Evolutionary conservation across 2,329 filamentous ascomycete species (phyloP).

Genomic region (Dactylonectria estremocensis): DNA sequence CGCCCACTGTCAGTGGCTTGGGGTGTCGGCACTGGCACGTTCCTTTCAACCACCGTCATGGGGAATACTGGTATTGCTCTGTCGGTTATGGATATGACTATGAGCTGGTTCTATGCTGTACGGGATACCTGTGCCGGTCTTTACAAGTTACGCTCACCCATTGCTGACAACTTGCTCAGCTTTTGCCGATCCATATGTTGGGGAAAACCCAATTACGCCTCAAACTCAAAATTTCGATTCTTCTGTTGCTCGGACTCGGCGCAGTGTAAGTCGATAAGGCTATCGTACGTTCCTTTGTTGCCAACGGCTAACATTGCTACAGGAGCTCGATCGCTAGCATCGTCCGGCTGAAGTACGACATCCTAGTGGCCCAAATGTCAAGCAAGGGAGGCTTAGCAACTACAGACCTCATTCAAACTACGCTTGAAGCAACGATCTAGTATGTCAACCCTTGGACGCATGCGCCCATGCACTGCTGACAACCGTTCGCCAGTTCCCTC

Average conservation of each 20-base stretch:
- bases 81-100: slow-evolving; percentile 26
- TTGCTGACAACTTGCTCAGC: slow-evolving; percentile 4
- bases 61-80: slow-evolving; percentile 20
- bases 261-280: slow-evolving; percentile 1
- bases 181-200: slow-evolving; percentile 20
- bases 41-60: not conserved
- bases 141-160: not conserved
- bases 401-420: slow-evolving; percentile 5
- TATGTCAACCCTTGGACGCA: not conserved
- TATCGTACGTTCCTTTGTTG: not conserved
- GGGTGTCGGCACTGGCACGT: not conserved
- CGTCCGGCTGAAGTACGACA: slow-evolving; percentile 20
- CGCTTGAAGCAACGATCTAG: slow-evolving; percentile 15
- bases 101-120: slow-evolving; percentile 32
- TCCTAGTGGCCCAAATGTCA: slow-evolving; percentile 6
- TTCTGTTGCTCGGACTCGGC: slow-evolving; percentile 19
- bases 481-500: not conserved
- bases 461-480: not conserved
- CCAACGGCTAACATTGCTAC: not conserved
- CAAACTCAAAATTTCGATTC: slow-evolving; percentile 24
- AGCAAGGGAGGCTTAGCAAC: slow-evolving; percentile 8
- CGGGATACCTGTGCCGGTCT: not conserved
- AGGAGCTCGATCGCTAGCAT: slow-evolving; percentile 25
- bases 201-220: slow-evolving; percentile 24
- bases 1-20: slow-evolving; percentile 13